Evolutionary conservation across 1,284 basidiomycete genomes (phyloP).

Genomic region (Microbotryum violaceum): DNA sequence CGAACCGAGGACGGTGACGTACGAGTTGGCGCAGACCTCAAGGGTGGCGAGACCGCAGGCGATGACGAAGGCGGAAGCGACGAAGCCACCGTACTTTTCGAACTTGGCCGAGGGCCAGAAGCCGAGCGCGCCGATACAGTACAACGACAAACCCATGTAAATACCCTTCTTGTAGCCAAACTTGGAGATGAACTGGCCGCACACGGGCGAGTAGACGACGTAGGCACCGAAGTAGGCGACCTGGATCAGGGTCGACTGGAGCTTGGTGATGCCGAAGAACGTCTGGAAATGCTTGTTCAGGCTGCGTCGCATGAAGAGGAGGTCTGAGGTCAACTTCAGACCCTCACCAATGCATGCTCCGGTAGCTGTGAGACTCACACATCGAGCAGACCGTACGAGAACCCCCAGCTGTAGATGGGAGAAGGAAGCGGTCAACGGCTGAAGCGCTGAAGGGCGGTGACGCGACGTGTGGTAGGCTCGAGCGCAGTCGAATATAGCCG

Average conservation of each 20-base stretch:
- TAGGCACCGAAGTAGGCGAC: conserved; percentile 64
- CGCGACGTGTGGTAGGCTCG: not conserved
- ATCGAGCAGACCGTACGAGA: conserved; percentile 62
- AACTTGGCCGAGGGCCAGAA: conserved; percentile 73
- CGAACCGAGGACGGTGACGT: conserved; percentile 59
- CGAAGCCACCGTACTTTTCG: conserved; percentile 53
- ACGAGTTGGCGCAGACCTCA: conserved; percentile 58
- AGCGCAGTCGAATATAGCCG: not conserved
- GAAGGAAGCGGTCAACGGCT: not conserved
- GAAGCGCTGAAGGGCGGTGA: not conserved
- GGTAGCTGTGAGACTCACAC: conserved; percentile 42
- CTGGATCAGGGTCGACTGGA: conserved; percentile 75
- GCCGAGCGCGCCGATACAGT: conserved; percentile 63
- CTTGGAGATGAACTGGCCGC: conserved; percentile 42
- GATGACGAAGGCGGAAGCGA: conserved; percentile 47
- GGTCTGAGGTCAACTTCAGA: not conserved
- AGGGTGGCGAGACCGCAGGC: conserved; percentile 62
- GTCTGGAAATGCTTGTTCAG: conserved; percentile 64
- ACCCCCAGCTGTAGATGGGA: conserved; percentile 26
- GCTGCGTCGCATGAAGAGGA: not conserved
- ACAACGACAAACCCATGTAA: conserved; percentile 58
- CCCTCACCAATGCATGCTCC: not conserved
- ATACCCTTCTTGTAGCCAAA: conserved; percentile 46
- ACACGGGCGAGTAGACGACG: conserved; percentile 40
- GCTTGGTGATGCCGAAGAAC: conserved; percentile 64